phyloP scores from a whole-genome alignment of 2,329 filamentous ascomycete genomes.

The Diplocarpon rosae region DNA sequence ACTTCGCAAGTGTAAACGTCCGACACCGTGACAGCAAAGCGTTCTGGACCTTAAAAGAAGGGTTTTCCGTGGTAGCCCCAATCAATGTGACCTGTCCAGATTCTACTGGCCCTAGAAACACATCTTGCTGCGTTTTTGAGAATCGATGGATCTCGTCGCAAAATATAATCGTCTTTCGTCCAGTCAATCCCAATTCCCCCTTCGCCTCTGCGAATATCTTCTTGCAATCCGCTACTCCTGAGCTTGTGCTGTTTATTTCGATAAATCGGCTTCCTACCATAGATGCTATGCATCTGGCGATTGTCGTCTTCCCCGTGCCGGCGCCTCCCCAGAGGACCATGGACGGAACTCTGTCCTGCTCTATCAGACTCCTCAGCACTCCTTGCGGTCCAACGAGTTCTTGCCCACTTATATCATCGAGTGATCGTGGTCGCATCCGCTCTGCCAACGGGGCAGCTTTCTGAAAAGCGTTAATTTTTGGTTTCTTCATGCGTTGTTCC shows the following conservation, averaged over 20 bases:
- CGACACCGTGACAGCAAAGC: constrained; percentile 82
- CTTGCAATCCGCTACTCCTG: constrained; percentile 82
- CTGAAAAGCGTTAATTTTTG: constrained; percentile 51
- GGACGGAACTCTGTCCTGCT: constrained; percentile 74
- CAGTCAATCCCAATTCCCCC: constrained; percentile 69
- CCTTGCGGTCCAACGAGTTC: constrained; percentile 78
- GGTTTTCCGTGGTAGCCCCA: constrained; percentile 94
- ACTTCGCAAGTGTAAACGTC: constrained; percentile 74
- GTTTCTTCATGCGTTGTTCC: constrained; percentile 42
- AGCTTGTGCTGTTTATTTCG: constrained; percentile 89
- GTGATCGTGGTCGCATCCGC: constrained; percentile 74
- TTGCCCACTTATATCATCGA: constrained; percentile 85
- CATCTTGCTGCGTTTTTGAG: constrained; percentile 78
- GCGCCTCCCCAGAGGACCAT: constrained; percentile 90
- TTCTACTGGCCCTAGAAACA: constrained; percentile 88
- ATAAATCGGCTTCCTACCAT: constrained; percentile 78
- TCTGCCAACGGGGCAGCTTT: constrained; percentile 79
- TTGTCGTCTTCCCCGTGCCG: constrained; percentile 81
- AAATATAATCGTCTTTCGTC: constrained; percentile 88
- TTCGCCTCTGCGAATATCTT: constrained; percentile 79
- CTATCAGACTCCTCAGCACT: constrained; percentile 77
- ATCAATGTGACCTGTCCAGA: constrained; percentile 83
- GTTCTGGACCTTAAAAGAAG: constrained; percentile 82
- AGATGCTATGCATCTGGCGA: constrained; percentile 79
- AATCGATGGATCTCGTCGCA: constrained; percentile 66